phyloP scores from a whole-genome alignment of 1,284 basidiomycete species.

The Austroboletus niveus region DNA sequence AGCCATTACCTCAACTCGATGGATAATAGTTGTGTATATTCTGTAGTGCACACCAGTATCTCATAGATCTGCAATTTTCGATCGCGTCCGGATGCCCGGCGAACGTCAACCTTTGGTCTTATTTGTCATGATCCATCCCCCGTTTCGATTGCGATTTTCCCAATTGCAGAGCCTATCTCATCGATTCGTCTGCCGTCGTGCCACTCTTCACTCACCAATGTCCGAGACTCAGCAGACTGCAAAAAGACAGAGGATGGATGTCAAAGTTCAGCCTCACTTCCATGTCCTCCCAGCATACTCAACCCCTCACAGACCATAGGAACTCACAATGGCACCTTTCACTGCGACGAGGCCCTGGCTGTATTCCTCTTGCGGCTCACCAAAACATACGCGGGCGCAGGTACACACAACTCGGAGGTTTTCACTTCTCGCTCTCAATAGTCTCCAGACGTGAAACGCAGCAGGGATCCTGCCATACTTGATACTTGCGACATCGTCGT shows the following conservation, averaged over 20 bases:
- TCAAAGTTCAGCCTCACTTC: constrained; percentile 34
- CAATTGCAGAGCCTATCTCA: background rate
- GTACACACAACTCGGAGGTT: constrained; percentile 39
- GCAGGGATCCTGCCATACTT: constrained; percentile 78
- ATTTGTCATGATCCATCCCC: background rate
- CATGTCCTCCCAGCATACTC: background rate
- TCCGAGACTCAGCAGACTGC: constrained; percentile 31
- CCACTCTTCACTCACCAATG: constrained; percentile 26
- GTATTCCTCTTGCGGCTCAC: constrained; percentile 90
- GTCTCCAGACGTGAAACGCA: constrained; percentile 64
- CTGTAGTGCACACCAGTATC: constrained; percentile 25
- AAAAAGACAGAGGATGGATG: constrained; percentile 51
- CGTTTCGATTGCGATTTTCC: background rate
- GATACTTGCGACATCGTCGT: constrained; percentile 94
- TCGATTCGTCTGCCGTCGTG: constrained; percentile 6
- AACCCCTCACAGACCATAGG: constrained; percentile 62
- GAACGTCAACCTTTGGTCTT: background rate
- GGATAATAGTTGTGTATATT: constrained; percentile 22
- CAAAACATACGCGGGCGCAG: constrained; percentile 69
- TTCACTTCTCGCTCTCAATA: constrained; percentile 7
- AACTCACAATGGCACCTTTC: constrained; percentile 95
- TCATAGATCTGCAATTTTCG: constrained; percentile 10
- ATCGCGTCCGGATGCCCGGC: too few species aligned
- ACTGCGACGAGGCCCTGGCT: constrained; percentile 94
- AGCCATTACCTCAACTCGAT: constrained; percentile 7